Percentiles rank a stretch among this genome's conserved stretches.
Evolutionary conservation across 139 green algal genomes (phyloP).

Genomic region (Tetratostichococcus sp.): DNA sequence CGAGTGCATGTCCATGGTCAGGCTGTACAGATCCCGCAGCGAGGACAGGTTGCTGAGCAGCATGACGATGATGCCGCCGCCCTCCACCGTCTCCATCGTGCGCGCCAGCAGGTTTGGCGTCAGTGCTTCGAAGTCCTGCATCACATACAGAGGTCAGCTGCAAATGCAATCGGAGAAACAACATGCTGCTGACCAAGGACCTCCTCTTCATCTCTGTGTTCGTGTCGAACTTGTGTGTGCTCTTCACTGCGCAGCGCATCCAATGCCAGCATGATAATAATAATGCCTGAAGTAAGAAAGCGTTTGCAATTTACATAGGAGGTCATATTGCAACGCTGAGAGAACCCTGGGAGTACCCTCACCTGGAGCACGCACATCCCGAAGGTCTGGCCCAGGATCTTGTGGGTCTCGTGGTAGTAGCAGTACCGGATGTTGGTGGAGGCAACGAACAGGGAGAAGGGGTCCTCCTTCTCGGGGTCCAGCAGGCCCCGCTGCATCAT

Average conservation of each 20-base stretch:
- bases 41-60: constrained; percentile 83
- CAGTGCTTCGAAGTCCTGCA: constrained; percentile 98
- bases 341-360: no score
- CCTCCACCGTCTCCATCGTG: constrained; percentile 97
- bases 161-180: no score
- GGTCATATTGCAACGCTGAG: no score
- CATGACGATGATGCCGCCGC: constrained; percentile 90
- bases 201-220: no score
- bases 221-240: no score
- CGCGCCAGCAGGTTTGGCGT: constrained; percentile 95
- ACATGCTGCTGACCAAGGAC: no score
- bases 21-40: constrained; percentile 89
- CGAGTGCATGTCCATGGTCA: constrained; percentile 97
- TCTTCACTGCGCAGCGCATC: no score
- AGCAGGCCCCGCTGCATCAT: constrained; percentile 87
- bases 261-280: no score
- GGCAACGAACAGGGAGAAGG: constrained; percentile 95
- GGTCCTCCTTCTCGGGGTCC: constrained; percentile 95
- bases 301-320: no score
- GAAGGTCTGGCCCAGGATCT: constrained; percentile 96
- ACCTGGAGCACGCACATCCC: constrained; percentile 98
- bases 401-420: constrained; percentile 97
- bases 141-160: background rate
- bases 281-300: no score
- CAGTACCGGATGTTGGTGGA: constrained; percentile 96